phyloP scores from a whole-genome alignment of 1,284 basidiomycete genomes.

The Puccinia novopanici region DNA sequence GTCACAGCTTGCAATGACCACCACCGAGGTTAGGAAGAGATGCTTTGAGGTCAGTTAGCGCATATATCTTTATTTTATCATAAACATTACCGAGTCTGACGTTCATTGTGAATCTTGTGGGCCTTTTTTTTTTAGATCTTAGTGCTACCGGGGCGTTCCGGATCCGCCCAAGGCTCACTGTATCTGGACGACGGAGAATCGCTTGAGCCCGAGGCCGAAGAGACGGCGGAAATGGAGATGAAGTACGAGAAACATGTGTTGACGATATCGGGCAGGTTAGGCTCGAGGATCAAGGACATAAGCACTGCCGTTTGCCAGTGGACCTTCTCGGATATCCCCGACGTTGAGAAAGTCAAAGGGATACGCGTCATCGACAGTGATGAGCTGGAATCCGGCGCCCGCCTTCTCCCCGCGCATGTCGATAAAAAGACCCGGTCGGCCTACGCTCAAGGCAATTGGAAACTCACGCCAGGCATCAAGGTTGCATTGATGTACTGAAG shows the following conservation, averaged over 20 bases:
- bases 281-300: background rate
- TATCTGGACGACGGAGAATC: slow-evolving; percentile 39
- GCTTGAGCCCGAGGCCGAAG: background rate
- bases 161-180: slow-evolving; percentile 8
- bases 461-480: slow-evolving; percentile 20
- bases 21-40: too few relatives aligned
- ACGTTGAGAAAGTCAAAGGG: slow-evolving; percentile 3
- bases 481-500: background rate
- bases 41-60: slow-evolving; percentile 65
- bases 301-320: background rate
- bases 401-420: slow-evolving; percentile 1
- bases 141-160: background rate
- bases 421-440: slow-evolving; percentile 16
- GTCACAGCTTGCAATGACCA: slow-evolving; percentile 62
- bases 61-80: background rate
- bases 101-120: too few relatives aligned
- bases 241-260: background rate
- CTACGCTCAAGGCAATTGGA: slow-evolving; percentile 15
- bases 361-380: background rate
- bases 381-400: slow-evolving; percentile 11
- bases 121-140: background rate
- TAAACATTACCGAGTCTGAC: too few relatives aligned
- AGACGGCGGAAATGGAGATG: slow-evolving; percentile 13
- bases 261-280: slow-evolving; percentile 2
- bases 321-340: slow-evolving; percentile 6